Base-by-base conservation (phyloP, 2,329 filamentous ascomycete genomes). In the Arthrocladium fulminans region DNA sequence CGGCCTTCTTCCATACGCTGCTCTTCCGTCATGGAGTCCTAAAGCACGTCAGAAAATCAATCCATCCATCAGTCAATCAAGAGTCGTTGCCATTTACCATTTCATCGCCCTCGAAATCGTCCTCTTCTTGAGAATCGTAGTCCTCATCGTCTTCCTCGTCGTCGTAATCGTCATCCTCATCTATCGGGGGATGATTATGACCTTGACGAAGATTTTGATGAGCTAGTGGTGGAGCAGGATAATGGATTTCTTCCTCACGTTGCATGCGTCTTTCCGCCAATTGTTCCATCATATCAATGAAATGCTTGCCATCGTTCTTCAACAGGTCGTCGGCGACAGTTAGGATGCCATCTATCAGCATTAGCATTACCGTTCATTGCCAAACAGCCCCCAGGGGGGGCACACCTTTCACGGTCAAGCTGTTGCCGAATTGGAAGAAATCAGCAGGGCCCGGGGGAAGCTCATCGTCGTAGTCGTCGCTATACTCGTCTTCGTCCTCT, bases 231-330 rank as follows among this genome's bases (percentile, higher is more conserved):
- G 78, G 75, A 48, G 82, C 74, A 62, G 81, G 75, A 60, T 80
- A 79, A 58, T 83, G 81, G 44, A 87, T 86, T 64, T 96, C 88
- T 69, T 92, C 89, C 72, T 97, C 90, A 59, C 92, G 84, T 63
- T 89, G 87, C 90, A 98, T 96, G 60, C 92, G 81, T 60, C 90
- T 86, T 71, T 98, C 92, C 30, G 92, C 92, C 60, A 98, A 78
- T 71, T 97, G 90, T 67, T 98, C 92, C 92, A 98, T 98, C 92
- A 98, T 98, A 67, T 98, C 92, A 68, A 98, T 98, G 72, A 98
- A 98, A 64, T 95, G 94, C 69, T 94, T 95, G 61, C 92, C 92
- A 68, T 98, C 92, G 69, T 98, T 98, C 69, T 97, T 97, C 55
- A 98, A 79, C 57, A 98, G 76, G 70, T 98, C 92, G 73, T 98